These are phyloP conservation scores for Asterophora lycoperdoides DNA, from an alignment of 768 basidiomycete species.

Conservation along the genomic window DNA sequence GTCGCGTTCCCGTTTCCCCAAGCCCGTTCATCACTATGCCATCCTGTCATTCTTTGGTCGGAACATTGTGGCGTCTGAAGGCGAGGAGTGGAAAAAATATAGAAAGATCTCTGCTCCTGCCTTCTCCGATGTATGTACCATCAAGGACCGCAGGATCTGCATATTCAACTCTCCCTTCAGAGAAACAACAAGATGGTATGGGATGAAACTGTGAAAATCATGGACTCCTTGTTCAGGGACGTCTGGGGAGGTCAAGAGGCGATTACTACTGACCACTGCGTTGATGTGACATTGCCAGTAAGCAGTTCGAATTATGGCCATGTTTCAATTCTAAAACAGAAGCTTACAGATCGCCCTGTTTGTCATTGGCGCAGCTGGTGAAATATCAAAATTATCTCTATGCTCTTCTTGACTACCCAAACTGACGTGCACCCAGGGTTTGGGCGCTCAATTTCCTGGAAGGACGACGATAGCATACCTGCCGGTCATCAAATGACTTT, in stretches of 20 bases:
- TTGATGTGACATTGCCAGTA: constrained; percentile 54
- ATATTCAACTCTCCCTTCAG: constrained; percentile 18
- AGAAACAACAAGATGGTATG: constrained; percentile 46
- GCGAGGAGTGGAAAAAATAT: constrained; percentile 62
- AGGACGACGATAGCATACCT: constrained; percentile 33
- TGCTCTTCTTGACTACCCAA: not conserved
- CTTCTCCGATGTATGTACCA: constrained; percentile 49
- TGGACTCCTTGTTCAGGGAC: constrained; percentile 40
- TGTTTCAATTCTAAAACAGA: constrained; percentile 9
- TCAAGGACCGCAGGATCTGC: not conserved
- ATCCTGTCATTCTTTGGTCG: constrained; percentile 47
- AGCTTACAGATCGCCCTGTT: constrained; percentile 46
- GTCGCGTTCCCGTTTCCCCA: constrained; percentile 51
- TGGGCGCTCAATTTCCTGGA: constrained; percentile 47
- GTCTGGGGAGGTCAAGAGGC: constrained; percentile 42
- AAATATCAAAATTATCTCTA: not conserved
- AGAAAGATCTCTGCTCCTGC: constrained; percentile 60
- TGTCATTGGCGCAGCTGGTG: constrained; percentile 52
- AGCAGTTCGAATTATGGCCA: constrained; percentile 8
- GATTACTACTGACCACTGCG: constrained; percentile 40
- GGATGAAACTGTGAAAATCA: constrained; percentile 41
- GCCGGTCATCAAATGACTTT: constrained; percentile 45
- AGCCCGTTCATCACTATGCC: constrained; percentile 45
- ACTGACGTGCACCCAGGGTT: constrained; percentile 34
- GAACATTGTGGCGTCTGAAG: constrained; percentile 65